Percentiles rank a stretch among this genome's conserved stretches.
Evolutionary conservation across 208 protist genomes (phyloP).

Genomic region (Perkinsela sp.): DNA sequence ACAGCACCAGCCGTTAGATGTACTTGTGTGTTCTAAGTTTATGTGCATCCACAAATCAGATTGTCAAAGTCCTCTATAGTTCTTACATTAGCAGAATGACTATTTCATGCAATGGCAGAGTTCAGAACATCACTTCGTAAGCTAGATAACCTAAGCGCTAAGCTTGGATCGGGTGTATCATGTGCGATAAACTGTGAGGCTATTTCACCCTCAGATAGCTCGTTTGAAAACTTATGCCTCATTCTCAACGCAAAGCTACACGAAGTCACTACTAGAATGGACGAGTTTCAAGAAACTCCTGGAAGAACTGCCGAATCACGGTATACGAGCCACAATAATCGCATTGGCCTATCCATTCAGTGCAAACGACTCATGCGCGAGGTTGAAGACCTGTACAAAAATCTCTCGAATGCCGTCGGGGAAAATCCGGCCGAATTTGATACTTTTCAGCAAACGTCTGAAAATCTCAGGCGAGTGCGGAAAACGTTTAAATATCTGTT

Average conservation of each 20-base stretch:
- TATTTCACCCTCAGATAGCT: too few species aligned
- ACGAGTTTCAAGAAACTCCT: too few species aligned
- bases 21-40: too few species aligned
- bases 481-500: not conserved
- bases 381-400: not conserved
- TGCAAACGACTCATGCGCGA: not conserved
- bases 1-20: too few species aligned
- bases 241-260: too few species aligned
- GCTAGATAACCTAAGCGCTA: not conserved
- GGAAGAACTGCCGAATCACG: too few species aligned
- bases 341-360: not conserved
- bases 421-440: not conserved
- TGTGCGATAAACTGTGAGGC: too few species aligned
- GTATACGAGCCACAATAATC: not conserved
- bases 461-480: not conserved
- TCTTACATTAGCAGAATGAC: too few species aligned
- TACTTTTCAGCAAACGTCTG: not conserved
- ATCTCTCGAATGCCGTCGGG: not conserved
- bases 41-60: too few species aligned
- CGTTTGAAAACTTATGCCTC: too few species aligned
- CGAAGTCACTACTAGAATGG: not conserved
- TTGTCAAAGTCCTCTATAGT: too few species aligned
- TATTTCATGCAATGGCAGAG: not conserved
- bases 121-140: not conserved
- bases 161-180: not conserved